Percentiles rank a stretch among this genome's conserved stretches.
Evolutionary conservation across 2,329 filamentous ascomycete species (phyloP).

Genomic region (Xylariales sp.): DNA sequence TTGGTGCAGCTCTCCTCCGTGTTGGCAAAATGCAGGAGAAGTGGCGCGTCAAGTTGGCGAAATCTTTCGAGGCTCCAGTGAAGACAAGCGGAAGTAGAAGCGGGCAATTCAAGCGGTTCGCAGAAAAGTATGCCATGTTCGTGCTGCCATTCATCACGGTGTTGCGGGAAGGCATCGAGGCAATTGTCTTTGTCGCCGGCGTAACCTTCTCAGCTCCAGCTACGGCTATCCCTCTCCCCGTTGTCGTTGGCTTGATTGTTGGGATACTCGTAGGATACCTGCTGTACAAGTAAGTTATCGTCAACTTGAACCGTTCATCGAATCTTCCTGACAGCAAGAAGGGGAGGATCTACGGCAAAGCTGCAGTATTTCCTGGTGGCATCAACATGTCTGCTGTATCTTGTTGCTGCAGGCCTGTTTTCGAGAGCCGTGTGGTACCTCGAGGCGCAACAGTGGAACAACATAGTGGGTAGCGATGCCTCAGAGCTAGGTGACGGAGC

Average conservation of each 20-base stretch:
- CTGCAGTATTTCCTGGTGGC: constrained; percentile 75
- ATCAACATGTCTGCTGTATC: constrained; percentile 78
- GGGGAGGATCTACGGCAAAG: constrained; percentile 59
- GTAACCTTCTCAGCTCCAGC: constrained; percentile 75
- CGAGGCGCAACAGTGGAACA: constrained; percentile 65
- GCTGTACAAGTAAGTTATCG: constrained; percentile 68
- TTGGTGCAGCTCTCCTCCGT: constrained; percentile 75
- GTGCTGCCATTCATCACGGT: constrained; percentile 81
- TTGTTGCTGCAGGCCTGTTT: constrained; percentile 78
- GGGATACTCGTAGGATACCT: constrained; percentile 65
- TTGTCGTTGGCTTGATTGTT: constrained; percentile 65
- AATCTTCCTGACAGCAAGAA: constrained; percentile 12
- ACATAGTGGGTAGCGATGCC: constrained; percentile 54
- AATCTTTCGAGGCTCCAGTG: constrained; percentile 54
- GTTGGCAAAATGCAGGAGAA: constrained; percentile 81
- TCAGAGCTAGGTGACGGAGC: constrained; percentile 52
- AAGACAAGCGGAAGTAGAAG: constrained; percentile 36
- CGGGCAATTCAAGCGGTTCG: constrained; percentile 54
- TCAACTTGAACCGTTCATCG: not conserved
- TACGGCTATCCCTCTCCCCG: constrained; percentile 70
- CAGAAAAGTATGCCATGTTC: constrained; percentile 82
- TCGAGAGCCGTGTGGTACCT: constrained; percentile 73
- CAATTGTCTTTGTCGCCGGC: constrained; percentile 79
- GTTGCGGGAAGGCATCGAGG: constrained; percentile 81
- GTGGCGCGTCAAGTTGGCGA: constrained; percentile 78